Percentiles rank a stretch among this genome's conserved stretches.
Conservation (phyloP, 192 early-diverging fungal genomes). For the Entomortierella chlamydospora region DNA sequence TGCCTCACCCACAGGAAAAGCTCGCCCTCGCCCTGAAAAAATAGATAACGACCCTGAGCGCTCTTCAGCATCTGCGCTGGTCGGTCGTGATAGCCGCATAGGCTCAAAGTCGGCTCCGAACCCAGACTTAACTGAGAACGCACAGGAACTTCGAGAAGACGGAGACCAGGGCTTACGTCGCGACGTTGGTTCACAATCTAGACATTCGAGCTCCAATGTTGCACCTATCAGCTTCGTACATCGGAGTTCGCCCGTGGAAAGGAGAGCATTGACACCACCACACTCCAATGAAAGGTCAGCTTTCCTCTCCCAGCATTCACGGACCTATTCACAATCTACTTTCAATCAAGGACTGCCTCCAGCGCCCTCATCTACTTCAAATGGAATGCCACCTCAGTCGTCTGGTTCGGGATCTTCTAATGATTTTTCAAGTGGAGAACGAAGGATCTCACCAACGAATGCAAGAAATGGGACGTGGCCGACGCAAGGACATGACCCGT, state of each 20-base stretch:
- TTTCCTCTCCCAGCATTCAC: conserved; percentile 14
- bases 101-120: not conserved
- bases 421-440: not conserved
- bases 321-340: conserved; percentile 38
- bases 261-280: conserved; percentile 12
- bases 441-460: not conserved
- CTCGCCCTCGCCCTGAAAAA: not conserved
- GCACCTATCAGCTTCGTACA: conserved; percentile 44
- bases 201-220: conserved; percentile 2
- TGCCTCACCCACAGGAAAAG: not conserved
- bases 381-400: not conserved
- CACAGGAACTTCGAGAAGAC: not conserved
- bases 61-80: too few species aligned
- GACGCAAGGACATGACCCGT: conserved; percentile 7
- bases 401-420: not conserved
- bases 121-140: not conserved
- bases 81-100: too few species aligned
- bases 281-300: not conserved
- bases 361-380: not conserved
- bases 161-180: conserved; percentile 2
- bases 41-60: not conserved
- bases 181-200: conserved; percentile 9
- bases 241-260: conserved; percentile 1
- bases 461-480: conserved; percentile 3
- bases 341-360: conserved; percentile 19